Evolutionary conservation across 2,329 filamentous ascomycete genomes (phyloP).

Genomic region (Magnaporthiopsis poae): DNA sequence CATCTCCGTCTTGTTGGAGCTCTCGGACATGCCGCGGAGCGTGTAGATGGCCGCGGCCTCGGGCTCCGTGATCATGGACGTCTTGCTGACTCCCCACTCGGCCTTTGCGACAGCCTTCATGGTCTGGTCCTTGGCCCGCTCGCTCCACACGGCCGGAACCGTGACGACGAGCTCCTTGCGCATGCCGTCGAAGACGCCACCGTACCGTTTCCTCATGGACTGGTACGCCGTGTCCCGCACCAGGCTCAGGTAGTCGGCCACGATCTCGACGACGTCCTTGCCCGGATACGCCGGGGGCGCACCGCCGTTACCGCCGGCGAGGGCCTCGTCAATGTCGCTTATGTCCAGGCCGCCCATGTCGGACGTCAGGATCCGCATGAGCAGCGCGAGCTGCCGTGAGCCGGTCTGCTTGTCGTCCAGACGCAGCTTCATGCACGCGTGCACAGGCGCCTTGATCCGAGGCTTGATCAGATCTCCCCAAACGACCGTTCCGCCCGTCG

Average conservation of each 20-base stretch:
- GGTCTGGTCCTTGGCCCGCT: slow-evolving; percentile 22
- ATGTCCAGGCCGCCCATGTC: slow-evolving; percentile 5
- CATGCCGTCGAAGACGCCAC: slow-evolving; percentile 5
- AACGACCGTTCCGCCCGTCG: neutral
- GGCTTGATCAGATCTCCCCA: slow-evolving; percentile 19
- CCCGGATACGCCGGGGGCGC: slow-evolving; percentile 11
- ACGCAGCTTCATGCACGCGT: slow-evolving; percentile 24
- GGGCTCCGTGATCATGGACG: slow-evolving; percentile 32
- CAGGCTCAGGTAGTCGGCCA: slow-evolving; percentile 20
- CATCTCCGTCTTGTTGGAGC: slow-evolving; percentile 13
- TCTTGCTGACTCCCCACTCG: slow-evolving; percentile 26
- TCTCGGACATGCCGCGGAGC: slow-evolving; percentile 18
- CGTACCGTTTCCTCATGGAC: slow-evolving; percentile 16
- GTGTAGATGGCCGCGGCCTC: slow-evolving; percentile 35
- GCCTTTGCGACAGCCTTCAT: slow-evolving; percentile 27
- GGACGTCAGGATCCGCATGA: slow-evolving; percentile 12
- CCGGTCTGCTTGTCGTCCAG: slow-evolving; percentile 15
- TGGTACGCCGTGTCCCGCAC: slow-evolving; percentile 14
- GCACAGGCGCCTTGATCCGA: slow-evolving; percentile 17
- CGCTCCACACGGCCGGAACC: slow-evolving; percentile 36
- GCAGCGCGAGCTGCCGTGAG: slow-evolving; percentile 15
- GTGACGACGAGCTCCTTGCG: slow-evolving; percentile 27
- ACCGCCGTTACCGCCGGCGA: slow-evolving; percentile 6
- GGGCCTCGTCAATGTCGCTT: slow-evolving; percentile 6
- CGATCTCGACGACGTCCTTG: slow-evolving; percentile 19